Conservation (phyloP, 306 rosid species). For the Hippophae rhamnoides region DNA sequence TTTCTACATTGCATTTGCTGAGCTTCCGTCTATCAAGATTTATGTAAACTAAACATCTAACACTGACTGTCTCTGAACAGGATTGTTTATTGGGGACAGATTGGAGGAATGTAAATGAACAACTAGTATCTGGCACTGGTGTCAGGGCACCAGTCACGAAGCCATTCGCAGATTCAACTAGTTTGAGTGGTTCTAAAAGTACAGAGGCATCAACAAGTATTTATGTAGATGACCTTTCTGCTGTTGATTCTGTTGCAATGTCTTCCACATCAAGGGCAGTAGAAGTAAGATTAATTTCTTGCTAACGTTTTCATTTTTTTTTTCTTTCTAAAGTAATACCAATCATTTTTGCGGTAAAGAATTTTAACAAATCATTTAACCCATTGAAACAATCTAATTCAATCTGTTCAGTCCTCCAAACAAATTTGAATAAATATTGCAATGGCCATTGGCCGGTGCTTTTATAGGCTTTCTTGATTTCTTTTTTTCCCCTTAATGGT, state of each 20-base stretch:
- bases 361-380: too few species aligned
- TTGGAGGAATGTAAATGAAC: conserved; percentile 85
- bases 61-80: conserved; percentile 25
- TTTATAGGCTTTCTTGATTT: too few species aligned
- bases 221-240: conserved; percentile 61
- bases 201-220: conserved; percentile 77
- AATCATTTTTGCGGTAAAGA: too few species aligned
- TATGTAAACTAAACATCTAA: neutral
- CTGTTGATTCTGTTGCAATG: conserved; percentile 62
- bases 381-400: too few species aligned
- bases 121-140: conserved; percentile 50
- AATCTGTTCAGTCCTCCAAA: too few species aligned
- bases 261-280: conserved; percentile 78
- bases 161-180: conserved; percentile 55
- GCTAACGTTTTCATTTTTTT: neutral
- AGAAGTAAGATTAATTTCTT: conserved; percentile 46
- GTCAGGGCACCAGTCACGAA: conserved; percentile 59
- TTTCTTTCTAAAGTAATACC: neutral
- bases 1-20: neutral
- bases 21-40: neutral
- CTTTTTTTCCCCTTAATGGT: too few species aligned
- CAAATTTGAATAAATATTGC: too few species aligned
- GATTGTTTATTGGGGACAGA: conserved; percentile 58
- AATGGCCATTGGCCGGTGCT: too few species aligned
- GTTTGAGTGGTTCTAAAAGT: conserved; percentile 74